Conservation (phyloP, 75 land plant species). For the Pinus taeda region DNA sequence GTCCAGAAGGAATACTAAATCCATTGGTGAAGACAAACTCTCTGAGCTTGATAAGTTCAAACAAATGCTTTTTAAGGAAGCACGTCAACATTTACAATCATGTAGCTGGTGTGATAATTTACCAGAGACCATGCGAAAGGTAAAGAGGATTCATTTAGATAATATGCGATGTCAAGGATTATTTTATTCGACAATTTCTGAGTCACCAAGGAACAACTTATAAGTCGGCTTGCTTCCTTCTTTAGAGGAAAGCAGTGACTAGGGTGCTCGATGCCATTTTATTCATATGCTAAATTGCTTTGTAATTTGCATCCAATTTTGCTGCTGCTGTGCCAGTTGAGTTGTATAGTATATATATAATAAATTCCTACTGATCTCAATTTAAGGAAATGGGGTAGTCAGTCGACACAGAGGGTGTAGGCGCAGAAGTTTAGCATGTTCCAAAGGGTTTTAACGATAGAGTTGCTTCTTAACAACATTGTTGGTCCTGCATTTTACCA, state of each 20-base stretch:
- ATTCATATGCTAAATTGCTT: neutral
- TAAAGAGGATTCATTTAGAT: conserved; percentile 29
- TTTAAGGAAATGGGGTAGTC: neutral
- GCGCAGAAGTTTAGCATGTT: neutral
- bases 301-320: conserved; percentile 8
- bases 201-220: conserved; percentile 35
- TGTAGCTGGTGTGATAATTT: conserved; percentile 55
- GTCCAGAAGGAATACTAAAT: neutral
- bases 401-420: neutral
- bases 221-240: conserved; percentile 26
- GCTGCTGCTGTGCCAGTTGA: neutral
- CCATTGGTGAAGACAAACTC: neutral
- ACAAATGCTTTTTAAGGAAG: conserved; percentile 35
- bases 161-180: conserved; percentile 22
- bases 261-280: neutral
- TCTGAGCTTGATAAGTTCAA: conserved; percentile 28
- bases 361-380: neutral
- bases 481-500: too few species aligned
- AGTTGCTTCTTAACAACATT: too few species aligned
- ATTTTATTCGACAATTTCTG: conserved; percentile 32
- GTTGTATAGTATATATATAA: conserved; percentile 3
- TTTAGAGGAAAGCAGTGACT: conserved; percentile 8
- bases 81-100: conserved; percentile 26
- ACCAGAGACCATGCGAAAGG: conserved; percentile 31
- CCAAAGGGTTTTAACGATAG: too few species aligned